A percentile compares a stretch with the other conserved stretches of the same genome.
Conservation (phyloP, 2,329 filamentous ascomycete genomes). For the Cladosporium colombiae region DNA sequence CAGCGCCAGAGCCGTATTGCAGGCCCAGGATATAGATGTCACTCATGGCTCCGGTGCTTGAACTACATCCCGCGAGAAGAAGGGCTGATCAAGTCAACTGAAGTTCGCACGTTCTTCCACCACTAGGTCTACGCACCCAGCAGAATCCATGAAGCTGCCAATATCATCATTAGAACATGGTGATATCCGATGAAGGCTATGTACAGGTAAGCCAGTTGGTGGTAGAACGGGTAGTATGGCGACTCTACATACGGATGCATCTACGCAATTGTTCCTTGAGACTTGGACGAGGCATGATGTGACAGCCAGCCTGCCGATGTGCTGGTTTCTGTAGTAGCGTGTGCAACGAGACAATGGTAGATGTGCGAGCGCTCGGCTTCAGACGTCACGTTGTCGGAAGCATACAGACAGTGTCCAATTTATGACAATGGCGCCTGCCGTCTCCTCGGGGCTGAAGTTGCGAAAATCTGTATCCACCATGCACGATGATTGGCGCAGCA, state of each 20-base stretch:
- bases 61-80: constrained; percentile 5
- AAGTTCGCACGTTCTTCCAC: background rate
- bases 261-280: background rate
- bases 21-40: constrained; percentile 3
- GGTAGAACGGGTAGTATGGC: background rate
- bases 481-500: background rate
- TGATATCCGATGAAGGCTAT: background rate
- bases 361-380: background rate
- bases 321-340: background rate
- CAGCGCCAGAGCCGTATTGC: background rate
- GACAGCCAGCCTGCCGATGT: background rate
- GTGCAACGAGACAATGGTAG: background rate
- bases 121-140: background rate
- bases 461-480: background rate
- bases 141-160: background rate
- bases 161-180: background rate
- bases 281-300: background rate
- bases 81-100: background rate
- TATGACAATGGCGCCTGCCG: background rate
- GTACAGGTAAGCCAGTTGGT: background rate
- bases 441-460: background rate
- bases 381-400: background rate
- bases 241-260: background rate
- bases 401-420: background rate
- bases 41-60: background rate